Conservation (phyloP, 73 alveolate genomes). For the Tetrahymena thermophila region DNA sequence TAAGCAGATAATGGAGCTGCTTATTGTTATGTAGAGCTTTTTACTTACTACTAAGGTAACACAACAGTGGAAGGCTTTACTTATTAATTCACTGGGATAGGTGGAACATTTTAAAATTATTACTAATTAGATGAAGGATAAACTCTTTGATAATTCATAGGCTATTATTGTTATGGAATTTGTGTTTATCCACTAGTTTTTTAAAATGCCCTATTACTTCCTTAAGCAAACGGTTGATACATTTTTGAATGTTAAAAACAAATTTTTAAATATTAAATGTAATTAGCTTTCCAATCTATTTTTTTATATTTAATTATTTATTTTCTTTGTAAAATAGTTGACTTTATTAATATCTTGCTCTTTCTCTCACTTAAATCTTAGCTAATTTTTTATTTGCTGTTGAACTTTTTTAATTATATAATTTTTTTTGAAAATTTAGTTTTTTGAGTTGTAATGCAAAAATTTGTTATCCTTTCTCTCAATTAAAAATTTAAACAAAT, state of each 20-base stretch:
- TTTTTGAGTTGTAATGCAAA: not conserved
- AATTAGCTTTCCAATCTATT: not conserved
- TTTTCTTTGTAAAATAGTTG: not conserved
- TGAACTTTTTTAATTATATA: not conserved
- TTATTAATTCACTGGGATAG: not conserved
- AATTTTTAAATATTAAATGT: no score
- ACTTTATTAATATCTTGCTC: not conserved
- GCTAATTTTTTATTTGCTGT: not conserved
- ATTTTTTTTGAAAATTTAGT: not conserved
- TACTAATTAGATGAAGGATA: not conserved
- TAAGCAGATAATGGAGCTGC: not conserved
- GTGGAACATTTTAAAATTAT: not conserved
- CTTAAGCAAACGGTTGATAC: not conserved
- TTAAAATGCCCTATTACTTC: not conserved
- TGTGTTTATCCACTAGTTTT: not conserved
- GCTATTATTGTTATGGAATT: not conserved
- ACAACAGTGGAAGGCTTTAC: not conserved
- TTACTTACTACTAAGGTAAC: not conserved
- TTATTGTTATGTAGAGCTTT: not conserved
- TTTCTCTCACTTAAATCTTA: not conserved
- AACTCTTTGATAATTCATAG: not conserved
- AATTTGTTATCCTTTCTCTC: not conserved
- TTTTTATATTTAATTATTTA: not conserved
- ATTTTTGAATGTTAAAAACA: not conserved
- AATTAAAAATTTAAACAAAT: not conserved